Conservation (phyloP, 257 asterid species). For the Solanum lignicaule region DNA sequence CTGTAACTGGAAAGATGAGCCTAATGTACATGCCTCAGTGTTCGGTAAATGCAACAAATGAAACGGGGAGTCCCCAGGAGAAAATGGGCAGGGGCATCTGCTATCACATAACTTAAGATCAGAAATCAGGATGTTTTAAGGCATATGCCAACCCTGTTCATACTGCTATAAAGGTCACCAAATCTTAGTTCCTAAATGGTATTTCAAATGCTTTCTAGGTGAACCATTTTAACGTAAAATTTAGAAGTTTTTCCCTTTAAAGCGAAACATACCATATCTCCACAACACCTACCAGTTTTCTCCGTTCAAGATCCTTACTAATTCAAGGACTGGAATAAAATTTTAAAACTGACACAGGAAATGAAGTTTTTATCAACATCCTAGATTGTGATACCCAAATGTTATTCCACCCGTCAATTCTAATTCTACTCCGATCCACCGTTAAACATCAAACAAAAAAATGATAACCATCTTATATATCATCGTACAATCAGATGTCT, state of each 20-base stretch:
- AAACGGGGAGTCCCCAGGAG: background rate
- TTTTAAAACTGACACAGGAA: background rate
- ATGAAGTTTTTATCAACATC: background rate
- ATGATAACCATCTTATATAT: background rate
- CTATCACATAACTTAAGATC: background rate
- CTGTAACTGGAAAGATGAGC: background rate
- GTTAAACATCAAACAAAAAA: background rate
- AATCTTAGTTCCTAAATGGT: background rate
- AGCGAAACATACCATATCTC: background rate
- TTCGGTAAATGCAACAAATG: background rate
- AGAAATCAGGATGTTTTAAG: background rate
- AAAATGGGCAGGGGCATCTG: background rate
- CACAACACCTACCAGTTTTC: background rate
- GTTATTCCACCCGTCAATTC: background rate
- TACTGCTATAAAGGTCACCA: background rate
- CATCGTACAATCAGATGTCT: background rate
- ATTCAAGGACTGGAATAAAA: background rate
- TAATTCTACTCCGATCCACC: background rate
- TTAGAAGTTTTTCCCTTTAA: background rate
- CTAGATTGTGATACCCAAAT: background rate
- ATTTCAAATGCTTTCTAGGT: background rate
- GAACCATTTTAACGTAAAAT: background rate
- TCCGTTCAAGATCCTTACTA: background rate
- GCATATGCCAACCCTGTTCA: background rate
- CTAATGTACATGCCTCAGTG: background rate